phyloP scores from a whole-genome alignment of 1,284 basidiomycete genomes.

The Marasmius sp. region DNA sequence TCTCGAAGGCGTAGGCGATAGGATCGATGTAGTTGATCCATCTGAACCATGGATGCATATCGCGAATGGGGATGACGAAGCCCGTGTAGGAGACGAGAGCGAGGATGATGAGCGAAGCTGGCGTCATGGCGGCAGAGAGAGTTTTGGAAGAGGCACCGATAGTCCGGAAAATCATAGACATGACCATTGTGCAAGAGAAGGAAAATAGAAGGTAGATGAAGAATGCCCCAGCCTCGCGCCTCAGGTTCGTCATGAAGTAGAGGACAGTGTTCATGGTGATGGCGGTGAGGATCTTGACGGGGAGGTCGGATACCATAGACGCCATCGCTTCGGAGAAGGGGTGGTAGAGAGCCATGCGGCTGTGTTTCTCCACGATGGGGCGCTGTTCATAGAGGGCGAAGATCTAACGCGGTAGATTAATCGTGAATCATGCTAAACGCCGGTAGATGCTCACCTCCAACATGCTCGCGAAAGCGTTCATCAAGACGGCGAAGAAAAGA shows the following conservation, averaged over 20 bases:
- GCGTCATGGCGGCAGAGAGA: constrained; percentile 36
- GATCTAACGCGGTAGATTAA: constrained; percentile 9
- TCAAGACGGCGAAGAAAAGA: constrained; percentile 27
- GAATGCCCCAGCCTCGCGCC: constrained; percentile 11
- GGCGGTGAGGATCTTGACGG: constrained; percentile 16
- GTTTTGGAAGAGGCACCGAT: constrained; percentile 38
- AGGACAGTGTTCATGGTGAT: constrained; percentile 6
- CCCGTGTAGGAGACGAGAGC: constrained; percentile 38
- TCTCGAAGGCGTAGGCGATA: constrained; percentile 36
- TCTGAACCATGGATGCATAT: constrained; percentile 13
- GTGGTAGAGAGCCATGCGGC: constrained; percentile 12
- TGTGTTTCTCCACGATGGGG: constrained; percentile 39
- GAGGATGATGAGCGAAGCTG: constrained; percentile 40
- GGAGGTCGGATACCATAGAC: constrained; percentile 20
- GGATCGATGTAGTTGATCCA: constrained; percentile 50
- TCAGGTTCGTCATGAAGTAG: constrained; percentile 15
- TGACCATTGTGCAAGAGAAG: constrained; percentile 34
- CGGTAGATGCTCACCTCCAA: constrained; percentile 4
- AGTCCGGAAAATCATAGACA: constrained; percentile 45
- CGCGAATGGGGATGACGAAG: constrained; percentile 9
- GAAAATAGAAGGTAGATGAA: constrained; percentile 31
- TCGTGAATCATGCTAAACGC: neutral
- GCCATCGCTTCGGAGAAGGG: constrained; percentile 20
- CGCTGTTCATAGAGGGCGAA: constrained; percentile 33
- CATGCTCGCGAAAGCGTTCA: constrained; percentile 10